Conservation (phyloP, 1,139 yeast species). For the Hemisphaericaspora xylofermentans region DNA sequence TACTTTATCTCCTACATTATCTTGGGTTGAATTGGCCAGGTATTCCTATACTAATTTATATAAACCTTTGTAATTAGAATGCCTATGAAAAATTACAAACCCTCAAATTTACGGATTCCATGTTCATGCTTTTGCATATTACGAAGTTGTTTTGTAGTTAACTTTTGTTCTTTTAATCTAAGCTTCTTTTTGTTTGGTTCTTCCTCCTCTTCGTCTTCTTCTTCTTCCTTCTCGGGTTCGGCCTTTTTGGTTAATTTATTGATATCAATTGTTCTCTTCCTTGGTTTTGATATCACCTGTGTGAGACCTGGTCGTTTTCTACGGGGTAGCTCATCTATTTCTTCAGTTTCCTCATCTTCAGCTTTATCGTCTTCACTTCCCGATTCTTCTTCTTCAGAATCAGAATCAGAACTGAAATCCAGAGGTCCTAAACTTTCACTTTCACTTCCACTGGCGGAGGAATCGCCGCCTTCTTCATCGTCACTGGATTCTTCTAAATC, state of each 20-base stretch:
- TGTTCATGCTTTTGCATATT: constrained; percentile 57
- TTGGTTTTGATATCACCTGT: constrained; percentile 16
- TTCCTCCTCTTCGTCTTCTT: background rate
- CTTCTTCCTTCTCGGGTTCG: background rate
- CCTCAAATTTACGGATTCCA: constrained; percentile 70
- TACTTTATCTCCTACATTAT: background rate
- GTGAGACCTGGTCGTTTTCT: constrained; percentile 19
- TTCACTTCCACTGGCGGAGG: constrained; percentile 10
- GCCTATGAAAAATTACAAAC: constrained; percentile 29
- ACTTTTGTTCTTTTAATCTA: constrained; percentile 32
- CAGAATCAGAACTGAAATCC: constrained; percentile 45
- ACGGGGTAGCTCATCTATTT: constrained; percentile 10
- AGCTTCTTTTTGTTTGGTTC: constrained; percentile 23
- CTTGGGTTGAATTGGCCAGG: too few species aligned
- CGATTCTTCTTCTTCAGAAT: constrained; percentile 15
- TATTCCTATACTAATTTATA: too few species aligned
- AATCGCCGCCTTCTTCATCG: constrained; percentile 14
- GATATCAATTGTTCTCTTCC: constrained; percentile 11
- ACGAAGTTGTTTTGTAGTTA: constrained; percentile 46
- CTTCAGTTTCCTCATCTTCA: constrained; percentile 9
- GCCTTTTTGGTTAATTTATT: constrained; percentile 12
- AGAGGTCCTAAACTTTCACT: constrained; percentile 6
- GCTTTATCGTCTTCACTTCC: constrained; percentile 14
- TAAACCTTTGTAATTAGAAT: background rate
- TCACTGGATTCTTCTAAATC: constrained; percentile 14